Evolutionary conservation across 2,329 filamentous ascomycete genomes (phyloP), one percentile per base, ranked within the genome.

Genomic region (Trichophyton equinum): DNA sequence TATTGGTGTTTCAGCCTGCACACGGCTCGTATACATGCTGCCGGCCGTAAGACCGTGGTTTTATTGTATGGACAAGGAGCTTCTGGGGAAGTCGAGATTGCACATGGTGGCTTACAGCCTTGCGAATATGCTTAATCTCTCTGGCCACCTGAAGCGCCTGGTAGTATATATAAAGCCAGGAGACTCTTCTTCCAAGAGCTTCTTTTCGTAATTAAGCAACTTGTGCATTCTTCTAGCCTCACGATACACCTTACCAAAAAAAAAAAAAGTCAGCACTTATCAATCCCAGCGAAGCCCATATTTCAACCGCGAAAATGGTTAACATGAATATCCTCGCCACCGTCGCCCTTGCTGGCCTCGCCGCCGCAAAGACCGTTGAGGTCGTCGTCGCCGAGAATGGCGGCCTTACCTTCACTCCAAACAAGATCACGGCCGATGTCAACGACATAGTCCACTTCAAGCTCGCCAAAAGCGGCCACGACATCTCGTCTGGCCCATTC

Each of bases 371-470:
- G 33, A 57, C 22, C 4, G 51, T 63, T 25, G 60, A 63, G 18
- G 64, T 65, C 33, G 58, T 63, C 8, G 64, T 65, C 51, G 64
- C 57, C 44, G 55, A 63, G 8, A 40, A 44, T 18, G 63, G 61
- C 44, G 63, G 60, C 44, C 58, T 63, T n/a, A 62, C 20, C 40
- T 63, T 62, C 40, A 36, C 33, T 2, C 64, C 64, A 6, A 60
- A 61, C 42, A 59, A 25, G 36, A 64, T 65, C 49, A 56, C 5
- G 3, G 64, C 64, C 25, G 30, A 55, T 1, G 15, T 38, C 30
- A 61, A 62, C 20, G 64, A 65, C 38, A 61, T 62, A 25, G 40
- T 65, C 46, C 61, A 61, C 42, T 65, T 65, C 51, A 47, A 61
- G 44, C 64, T 63, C 47, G 49, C 57, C 53, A 25, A 20, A 15